Evolutionary conservation across 768 basidiomycete genomes (phyloP).

Genomic region (Xerocomellus amylosporus): DNA sequence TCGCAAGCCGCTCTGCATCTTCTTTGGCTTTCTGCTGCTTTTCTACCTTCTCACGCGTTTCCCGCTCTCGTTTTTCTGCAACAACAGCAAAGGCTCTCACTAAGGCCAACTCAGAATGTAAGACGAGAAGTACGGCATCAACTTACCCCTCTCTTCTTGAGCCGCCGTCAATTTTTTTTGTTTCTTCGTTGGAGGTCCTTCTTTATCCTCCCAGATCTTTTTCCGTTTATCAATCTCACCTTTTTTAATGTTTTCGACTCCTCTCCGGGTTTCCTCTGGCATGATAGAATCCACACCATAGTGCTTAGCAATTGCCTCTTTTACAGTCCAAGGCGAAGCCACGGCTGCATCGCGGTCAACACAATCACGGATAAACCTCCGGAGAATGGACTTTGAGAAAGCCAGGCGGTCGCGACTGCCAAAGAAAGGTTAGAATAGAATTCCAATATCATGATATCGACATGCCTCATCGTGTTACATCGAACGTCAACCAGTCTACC

Average conservation of each 20-base stretch:
- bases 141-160: constrained; percentile 71
- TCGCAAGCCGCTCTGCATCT: constrained; percentile 67
- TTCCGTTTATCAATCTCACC: constrained; percentile 92
- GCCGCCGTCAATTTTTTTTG: constrained; percentile 74
- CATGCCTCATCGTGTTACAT: constrained; percentile 76
- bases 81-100: constrained; percentile 32
- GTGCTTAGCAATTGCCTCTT: constrained; percentile 74
- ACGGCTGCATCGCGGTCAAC: constrained; percentile 90
- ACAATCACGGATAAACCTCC: constrained; percentile 94
- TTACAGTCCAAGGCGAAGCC: constrained; percentile 95
- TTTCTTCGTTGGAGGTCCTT: constrained; percentile 76
- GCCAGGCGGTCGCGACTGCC: constrained; percentile 88
- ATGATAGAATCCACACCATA: constrained; percentile 85
- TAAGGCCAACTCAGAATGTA: constrained; percentile 15
- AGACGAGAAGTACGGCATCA: not conserved
- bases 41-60: constrained; percentile 68
- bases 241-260: constrained; percentile 77
- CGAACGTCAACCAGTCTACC: constrained; percentile 84
- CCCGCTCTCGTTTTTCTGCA: constrained; percentile 66
- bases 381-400: constrained; percentile 96
- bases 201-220: constrained; percentile 87
- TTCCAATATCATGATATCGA: constrained; percentile 8
- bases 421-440: constrained; percentile 3
- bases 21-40: constrained; percentile 62
- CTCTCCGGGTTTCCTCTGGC: constrained; percentile 79